Evolutionary conservation across 2,329 filamentous ascomycete genomes (phyloP).

Genomic region (Chaetomium sp.): DNA sequence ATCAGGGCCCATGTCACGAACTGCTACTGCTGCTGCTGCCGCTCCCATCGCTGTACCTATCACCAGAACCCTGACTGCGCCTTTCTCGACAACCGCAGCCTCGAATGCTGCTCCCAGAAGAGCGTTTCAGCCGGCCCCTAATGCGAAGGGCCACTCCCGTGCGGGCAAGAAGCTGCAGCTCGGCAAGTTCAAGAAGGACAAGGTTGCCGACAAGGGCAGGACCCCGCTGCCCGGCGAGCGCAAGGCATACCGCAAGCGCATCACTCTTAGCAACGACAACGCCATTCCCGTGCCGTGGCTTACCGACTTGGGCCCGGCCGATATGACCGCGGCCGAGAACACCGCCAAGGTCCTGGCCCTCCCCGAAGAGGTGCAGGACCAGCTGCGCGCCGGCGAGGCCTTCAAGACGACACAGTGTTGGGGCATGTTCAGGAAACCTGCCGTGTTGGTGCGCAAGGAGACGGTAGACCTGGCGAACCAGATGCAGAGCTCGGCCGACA

Average conservation of each 20-base stretch:
- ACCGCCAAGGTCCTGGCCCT: constrained; percentile 70
- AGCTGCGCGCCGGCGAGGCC: constrained; percentile 78
- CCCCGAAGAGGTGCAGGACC: constrained; percentile 71
- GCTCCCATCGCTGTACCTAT: constrained; percentile 39
- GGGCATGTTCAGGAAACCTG: constrained; percentile 81
- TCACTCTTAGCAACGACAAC: constrained; percentile 92
- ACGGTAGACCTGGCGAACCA: constrained; percentile 69
- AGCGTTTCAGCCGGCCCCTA: neutral
- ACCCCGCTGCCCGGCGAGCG: constrained; percentile 75
- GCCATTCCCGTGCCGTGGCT: constrained; percentile 76
- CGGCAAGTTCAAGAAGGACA: constrained; percentile 51
- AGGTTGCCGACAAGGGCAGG: constrained; percentile 49
- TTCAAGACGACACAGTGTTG: constrained; percentile 92
- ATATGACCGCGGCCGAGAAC: constrained; percentile 56
- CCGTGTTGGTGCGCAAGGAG: constrained; percentile 75
- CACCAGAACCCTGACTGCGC: constrained; percentile 37
- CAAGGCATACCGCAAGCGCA: constrained; percentile 82
- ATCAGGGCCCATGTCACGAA: constrained; percentile 13
- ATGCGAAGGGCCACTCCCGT: constrained; percentile 33
- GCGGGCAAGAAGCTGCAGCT: constrained; percentile 48
- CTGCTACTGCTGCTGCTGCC: constrained; percentile 32
- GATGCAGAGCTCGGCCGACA: constrained; percentile 58
- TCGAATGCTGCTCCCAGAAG: constrained; percentile 1
- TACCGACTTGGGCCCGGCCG: constrained; percentile 58
- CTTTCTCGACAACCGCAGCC: constrained; percentile 48